Evolutionary conservation across 2,329 filamentous ascomycete species (phyloP).

Genomic region (Fonsecaea pugnacius): DNA sequence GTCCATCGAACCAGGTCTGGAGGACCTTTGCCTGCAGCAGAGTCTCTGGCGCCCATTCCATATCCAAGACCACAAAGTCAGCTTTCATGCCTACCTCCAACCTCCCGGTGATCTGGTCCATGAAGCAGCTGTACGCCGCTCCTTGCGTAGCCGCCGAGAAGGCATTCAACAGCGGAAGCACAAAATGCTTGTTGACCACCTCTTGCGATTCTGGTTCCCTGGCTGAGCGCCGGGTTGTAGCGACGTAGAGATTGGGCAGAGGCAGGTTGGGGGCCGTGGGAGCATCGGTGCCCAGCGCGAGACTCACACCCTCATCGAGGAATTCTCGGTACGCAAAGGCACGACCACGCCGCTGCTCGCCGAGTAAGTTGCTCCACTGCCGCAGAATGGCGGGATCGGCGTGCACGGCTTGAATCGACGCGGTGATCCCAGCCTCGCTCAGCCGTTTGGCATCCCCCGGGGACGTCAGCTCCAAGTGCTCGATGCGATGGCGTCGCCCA

Average conservation of each 20-base stretch:
- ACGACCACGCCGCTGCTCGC: slow-evolving; percentile 50
- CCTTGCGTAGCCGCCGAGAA: slow-evolving; percentile 51
- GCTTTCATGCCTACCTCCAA: slow-evolving; percentile 50
- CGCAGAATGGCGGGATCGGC: slow-evolving; percentile 52
- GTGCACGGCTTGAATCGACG: slow-evolving; percentile 47
- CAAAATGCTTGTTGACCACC: slow-evolving; percentile 52
- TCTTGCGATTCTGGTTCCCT: slow-evolving; percentile 46
- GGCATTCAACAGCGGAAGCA: slow-evolving; percentile 48
- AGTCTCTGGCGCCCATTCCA: slow-evolving; percentile 48
- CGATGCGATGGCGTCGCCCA: slow-evolving; percentile 54
- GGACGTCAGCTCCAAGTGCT: slow-evolving; percentile 56
- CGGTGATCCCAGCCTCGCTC: slow-evolving; percentile 52
- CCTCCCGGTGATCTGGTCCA: slow-evolving; percentile 46
- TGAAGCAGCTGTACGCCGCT: slow-evolving; percentile 53
- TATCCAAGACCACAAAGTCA: slow-evolving; percentile 47
- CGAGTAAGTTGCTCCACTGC: slow-evolving; percentile 54
- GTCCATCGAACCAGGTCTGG: slow-evolving; percentile 54
- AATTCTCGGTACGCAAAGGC: slow-evolving; percentile 59
- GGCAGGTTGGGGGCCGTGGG: slow-evolving; percentile 54
- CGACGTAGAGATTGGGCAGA: slow-evolving; percentile 55
- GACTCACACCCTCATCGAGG: slow-evolving; percentile 49
- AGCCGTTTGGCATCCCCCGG: slow-evolving; percentile 55
- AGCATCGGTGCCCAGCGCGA: slow-evolving; percentile 56
- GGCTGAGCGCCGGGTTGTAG: slow-evolving; percentile 54
- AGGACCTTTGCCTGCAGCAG: slow-evolving; percentile 48